These are phyloP conservation scores for Fusarium oligoseptatum DNA, from an alignment of 2,329 filamentous ascomycete genomes.

Conservation along the genomic window DNA sequence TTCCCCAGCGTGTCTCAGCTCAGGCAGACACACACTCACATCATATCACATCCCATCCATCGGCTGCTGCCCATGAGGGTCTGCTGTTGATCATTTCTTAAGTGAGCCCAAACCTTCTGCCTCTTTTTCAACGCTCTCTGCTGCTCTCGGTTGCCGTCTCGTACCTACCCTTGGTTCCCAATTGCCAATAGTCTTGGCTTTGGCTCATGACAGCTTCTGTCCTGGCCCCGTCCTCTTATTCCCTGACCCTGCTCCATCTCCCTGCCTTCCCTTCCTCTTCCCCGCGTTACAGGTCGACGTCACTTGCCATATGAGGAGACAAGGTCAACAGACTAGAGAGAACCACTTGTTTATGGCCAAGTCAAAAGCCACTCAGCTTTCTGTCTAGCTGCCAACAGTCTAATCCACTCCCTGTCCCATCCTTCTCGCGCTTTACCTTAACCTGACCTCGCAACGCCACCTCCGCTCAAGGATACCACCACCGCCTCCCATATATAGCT, in stretches of 20 bases:
- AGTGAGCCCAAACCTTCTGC: conserved; percentile 42
- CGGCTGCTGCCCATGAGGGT: conserved; percentile 35
- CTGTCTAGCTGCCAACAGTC: conserved; percentile 7
- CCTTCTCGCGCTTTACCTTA: conserved; percentile 38
- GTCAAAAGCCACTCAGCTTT: neutral
- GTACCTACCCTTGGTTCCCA: conserved; percentile 5
- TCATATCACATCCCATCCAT: conserved; percentile 26
- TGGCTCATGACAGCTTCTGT: conserved; percentile 16
- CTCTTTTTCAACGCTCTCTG: conserved; percentile 15
- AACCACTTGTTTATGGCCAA: neutral
- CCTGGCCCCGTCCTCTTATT: conserved; percentile 8
- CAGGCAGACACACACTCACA: neutral
- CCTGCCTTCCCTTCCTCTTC: conserved; percentile 22
- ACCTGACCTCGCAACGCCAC: conserved; percentile 43
- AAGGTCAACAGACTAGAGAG: neutral
- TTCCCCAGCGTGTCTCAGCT: conserved; percentile 18
- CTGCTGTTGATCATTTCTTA: conserved; percentile 43
- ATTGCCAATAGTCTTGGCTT: conserved; percentile 28
- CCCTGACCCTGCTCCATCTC: conserved; percentile 18
- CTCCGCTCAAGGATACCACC: conserved; percentile 44
- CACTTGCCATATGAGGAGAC: conserved; percentile 30
- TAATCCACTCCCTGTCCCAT: conserved; percentile 14
- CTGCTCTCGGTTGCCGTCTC: neutral
- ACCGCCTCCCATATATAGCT: conserved; percentile 28
- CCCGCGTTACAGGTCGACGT: conserved; percentile 35